These are phyloP conservation scores for Friedmanniomyces simplex DNA, from an alignment of 495 filamentous ascomycete species.

Conservation along the genomic window DNA sequence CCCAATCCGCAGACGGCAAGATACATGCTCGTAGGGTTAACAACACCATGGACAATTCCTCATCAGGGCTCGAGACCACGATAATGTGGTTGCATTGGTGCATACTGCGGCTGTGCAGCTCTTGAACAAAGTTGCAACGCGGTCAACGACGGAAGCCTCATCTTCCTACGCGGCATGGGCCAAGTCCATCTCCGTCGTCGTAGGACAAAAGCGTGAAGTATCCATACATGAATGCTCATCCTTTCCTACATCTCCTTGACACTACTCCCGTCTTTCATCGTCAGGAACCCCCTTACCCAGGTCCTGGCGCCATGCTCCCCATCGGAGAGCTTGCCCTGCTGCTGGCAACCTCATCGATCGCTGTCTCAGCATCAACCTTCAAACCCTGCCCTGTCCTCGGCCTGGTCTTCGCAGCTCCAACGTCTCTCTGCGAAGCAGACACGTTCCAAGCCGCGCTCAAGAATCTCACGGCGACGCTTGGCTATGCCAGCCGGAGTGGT, in stretches of 20 bases:
- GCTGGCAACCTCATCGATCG: not conserved
- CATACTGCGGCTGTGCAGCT: not conserved
- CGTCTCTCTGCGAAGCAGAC: not conserved
- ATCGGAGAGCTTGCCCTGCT: not conserved
- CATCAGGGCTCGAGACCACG: too few relatives aligned
- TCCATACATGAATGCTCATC: not conserved
- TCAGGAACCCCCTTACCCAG: too few relatives aligned
- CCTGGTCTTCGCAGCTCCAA: conserved; percentile 12
- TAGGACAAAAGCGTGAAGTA: not conserved
- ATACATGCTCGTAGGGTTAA: not conserved
- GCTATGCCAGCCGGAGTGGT: conserved; percentile 4
- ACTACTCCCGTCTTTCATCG: not conserved
- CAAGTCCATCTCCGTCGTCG: not conserved
- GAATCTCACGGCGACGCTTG: conserved; percentile 8
- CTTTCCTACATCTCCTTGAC: not conserved
- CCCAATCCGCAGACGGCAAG: not conserved
- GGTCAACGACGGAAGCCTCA: too few relatives aligned
- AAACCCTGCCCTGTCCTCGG: conserved; percentile 10
- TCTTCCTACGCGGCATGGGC: too few relatives aligned
- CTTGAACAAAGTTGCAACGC: not conserved
- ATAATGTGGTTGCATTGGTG: too few relatives aligned
- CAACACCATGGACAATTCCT: not conserved
- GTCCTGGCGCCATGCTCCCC: not conserved
- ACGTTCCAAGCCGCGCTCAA: conserved; percentile 6
- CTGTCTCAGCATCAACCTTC: not conserved